Conservation (phyloP, 2,329 filamentous ascomycete genomes). For the Trichophyton simii region DNA sequence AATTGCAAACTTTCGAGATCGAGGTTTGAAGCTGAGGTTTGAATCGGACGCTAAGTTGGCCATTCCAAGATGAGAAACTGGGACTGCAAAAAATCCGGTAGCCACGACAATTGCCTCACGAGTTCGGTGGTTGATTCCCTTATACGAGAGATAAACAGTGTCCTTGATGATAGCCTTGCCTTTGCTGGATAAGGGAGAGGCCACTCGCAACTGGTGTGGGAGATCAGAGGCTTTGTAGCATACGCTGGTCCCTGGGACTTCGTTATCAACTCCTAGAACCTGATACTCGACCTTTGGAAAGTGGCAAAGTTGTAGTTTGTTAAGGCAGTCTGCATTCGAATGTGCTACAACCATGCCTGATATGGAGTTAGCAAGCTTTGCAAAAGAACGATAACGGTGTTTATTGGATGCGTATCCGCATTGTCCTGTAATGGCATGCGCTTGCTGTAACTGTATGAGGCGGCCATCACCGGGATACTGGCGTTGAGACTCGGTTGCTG, state of each 20-base stretch:
- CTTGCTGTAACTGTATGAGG: conserved; percentile 16
- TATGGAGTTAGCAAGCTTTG: conserved; percentile 25
- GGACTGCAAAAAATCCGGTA: conserved; percentile 22
- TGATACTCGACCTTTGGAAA: conserved; percentile 14
- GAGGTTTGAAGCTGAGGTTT: conserved; percentile 24
- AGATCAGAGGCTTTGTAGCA: conserved; percentile 23
- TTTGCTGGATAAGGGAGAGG: conserved; percentile 18
- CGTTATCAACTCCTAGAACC: background rate
- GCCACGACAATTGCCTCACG: conserved; percentile 26
- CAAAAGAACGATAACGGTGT: conserved; percentile 21
- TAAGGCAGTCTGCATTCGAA: conserved; percentile 5
- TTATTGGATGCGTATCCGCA: conserved; percentile 16
- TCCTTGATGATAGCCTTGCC: conserved; percentile 22
- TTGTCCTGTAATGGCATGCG: conserved; percentile 21
- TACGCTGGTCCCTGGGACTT: conserved; percentile 25
- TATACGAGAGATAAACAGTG: conserved; percentile 27
- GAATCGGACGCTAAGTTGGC: conserved; percentile 21
- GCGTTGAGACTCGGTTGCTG: background rate
- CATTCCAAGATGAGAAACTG: conserved; percentile 18
- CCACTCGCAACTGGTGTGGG: conserved; percentile 21
- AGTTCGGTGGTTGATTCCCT: conserved; percentile 25
- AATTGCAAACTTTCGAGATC: conserved; percentile 26
- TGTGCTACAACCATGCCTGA: conserved; percentile 9
- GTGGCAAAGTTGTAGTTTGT: conserved; percentile 7
- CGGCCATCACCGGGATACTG: background rate